phyloP scores from a whole-genome alignment of 192 early-diverging fungal species.

The Coemansia sp. region DNA sequence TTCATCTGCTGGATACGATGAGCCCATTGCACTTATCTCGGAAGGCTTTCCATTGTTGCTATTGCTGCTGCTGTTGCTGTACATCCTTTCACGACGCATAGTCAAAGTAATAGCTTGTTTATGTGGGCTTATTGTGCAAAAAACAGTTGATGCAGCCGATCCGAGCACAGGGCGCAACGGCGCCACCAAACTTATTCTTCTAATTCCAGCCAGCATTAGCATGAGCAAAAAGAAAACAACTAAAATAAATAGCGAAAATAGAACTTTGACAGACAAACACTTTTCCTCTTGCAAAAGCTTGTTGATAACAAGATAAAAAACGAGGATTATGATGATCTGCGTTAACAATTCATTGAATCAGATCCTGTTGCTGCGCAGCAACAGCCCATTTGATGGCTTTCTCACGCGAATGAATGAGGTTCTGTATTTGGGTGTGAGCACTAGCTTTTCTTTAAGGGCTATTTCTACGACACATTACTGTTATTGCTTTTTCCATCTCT shows the following conservation, averaged over 20 bases:
- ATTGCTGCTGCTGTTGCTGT: slow-evolving; percentile 6
- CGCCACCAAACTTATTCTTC: background rate
- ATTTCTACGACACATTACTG: too few species aligned
- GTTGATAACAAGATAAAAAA: too few species aligned
- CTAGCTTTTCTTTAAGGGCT: too few species aligned
- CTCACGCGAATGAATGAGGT: too few species aligned
- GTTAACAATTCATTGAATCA: too few species aligned
- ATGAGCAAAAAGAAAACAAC: background rate
- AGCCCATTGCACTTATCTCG: slow-evolving; percentile 21
- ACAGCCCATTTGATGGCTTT: too few species aligned
- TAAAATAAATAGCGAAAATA: background rate
- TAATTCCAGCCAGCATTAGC: background rate
- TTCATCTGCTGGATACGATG: slow-evolving; percentile 54
- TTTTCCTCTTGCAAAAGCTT: too few species aligned
- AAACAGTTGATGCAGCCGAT: background rate
- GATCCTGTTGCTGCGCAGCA: too few species aligned
- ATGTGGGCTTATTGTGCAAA: background rate
- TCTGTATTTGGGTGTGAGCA: too few species aligned
- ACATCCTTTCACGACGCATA: background rate
- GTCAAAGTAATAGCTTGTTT: background rate
- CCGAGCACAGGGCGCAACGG: background rate
- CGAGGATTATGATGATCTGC: too few species aligned
- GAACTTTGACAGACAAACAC: background rate
- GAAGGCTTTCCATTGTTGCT: background rate
- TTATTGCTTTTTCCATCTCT: too few species aligned